phyloP scores from a whole-genome alignment of 2,329 filamentous ascomycete genomes.

The Aureobasidium lini region DNA sequence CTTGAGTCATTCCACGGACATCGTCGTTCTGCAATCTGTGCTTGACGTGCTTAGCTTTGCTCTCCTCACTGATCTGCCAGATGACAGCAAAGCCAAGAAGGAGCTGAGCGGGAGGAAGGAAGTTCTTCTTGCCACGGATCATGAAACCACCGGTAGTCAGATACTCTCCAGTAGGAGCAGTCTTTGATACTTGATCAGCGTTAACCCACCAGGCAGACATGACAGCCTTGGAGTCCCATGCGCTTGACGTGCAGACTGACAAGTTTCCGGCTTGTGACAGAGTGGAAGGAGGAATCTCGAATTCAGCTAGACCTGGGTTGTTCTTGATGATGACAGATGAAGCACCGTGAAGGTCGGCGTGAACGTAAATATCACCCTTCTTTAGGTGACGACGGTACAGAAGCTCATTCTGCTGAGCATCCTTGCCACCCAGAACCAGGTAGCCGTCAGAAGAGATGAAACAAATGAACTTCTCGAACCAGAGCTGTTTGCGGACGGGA shows the following conservation, averaged over 20 bases:
- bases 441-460: conserved; percentile 96
- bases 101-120: conserved; percentile 77
- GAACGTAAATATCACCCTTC: conserved; percentile 85
- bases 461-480: conserved; percentile 97
- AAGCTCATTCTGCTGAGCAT: conserved; percentile 82
- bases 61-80: conserved; percentile 84
- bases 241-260: conserved; percentile 74
- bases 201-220: conserved; percentile 97
- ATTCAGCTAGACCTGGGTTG: conserved; percentile 65
- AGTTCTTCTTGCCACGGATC: conserved; percentile 82
- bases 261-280: conserved; percentile 83
- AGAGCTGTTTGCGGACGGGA: conserved; percentile 73
- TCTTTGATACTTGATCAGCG: conserved; percentile 84
- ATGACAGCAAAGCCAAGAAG: conserved; percentile 80
- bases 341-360: conserved; percentile 81
- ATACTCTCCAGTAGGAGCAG: conserved; percentile 69
- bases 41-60: conserved; percentile 70
- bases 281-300: conserved; percentile 85
- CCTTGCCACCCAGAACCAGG: conserved; percentile 77
- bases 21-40: conserved; percentile 51
- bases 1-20: conserved; percentile 18
- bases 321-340: conserved; percentile 88
- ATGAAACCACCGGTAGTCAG: conserved; percentile 71
- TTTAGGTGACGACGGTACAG: conserved; percentile 81
- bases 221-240: conserved; percentile 93